Conservation (phyloP, 306 rosid species). For the Astragalus glycyphyllos region DNA sequence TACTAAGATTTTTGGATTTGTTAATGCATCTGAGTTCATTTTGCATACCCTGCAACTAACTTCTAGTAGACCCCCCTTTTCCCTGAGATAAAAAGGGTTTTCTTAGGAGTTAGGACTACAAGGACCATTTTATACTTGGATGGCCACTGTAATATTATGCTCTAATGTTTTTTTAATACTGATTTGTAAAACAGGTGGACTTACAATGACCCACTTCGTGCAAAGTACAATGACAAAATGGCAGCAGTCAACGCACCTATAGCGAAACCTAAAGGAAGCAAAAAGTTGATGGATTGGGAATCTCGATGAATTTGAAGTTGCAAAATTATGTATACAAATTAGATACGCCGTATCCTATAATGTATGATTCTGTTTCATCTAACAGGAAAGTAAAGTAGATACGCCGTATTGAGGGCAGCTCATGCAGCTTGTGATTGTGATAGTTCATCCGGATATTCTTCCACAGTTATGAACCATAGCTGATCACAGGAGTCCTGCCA, state of each 20-base stretch:
- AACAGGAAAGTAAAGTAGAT: slow-evolving; percentile 15
- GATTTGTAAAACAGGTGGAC: slow-evolving; percentile 80
- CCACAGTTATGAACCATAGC: slow-evolving; percentile 11
- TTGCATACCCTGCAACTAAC: slow-evolving; percentile 11
- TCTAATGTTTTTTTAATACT: slow-evolving; percentile 36
- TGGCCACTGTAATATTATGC: slow-evolving; percentile 7
- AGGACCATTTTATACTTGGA: background rate
- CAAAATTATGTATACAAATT: background rate
- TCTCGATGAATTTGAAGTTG: slow-evolving; percentile 53
- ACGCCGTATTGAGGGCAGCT: slow-evolving; percentile 28
- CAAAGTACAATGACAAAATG: slow-evolving; percentile 91
- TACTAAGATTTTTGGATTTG: background rate
- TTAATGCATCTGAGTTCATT: background rate
- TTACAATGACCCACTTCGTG: slow-evolving; percentile 95
- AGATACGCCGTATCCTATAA: slow-evolving; percentile 20
- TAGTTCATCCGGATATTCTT: slow-evolving; percentile 11
- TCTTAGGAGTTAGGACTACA: background rate
- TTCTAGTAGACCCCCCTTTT: background rate
- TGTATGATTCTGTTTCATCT: slow-evolving; percentile 30
- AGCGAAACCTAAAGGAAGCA: slow-evolving; percentile 89
- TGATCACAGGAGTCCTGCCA: background rate
- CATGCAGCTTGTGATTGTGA: slow-evolving; percentile 16
- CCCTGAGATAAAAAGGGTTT: background rate
- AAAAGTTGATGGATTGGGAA: slow-evolving; percentile 88
- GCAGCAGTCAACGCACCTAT: slow-evolving; percentile 86